Base-by-base conservation (phyloP, 2,329 filamentous ascomycete species). In the Diaporthe capsici region DNA sequence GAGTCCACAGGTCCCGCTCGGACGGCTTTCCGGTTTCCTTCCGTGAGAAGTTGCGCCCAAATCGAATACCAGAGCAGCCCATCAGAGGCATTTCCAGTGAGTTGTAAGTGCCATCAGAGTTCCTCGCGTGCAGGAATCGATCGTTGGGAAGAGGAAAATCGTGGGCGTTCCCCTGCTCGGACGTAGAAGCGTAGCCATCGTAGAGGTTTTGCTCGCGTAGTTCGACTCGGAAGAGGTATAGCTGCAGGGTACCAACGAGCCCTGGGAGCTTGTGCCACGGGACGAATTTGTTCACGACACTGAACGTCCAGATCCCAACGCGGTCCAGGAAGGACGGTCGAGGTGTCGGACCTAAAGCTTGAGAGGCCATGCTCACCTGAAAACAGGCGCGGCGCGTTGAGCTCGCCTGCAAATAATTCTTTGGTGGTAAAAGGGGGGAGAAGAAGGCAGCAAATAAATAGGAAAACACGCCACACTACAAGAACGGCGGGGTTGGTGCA, bases 41-140 rank as follows among this genome's bases (percentile, higher is more conserved):
- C 10, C 86, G 75, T 1, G 84, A 81, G 13, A 88, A 83, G 73
- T 87, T 88, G 20, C 85, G 82, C 0, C 86, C 86, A 63, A 88
- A 86, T 0, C 86, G 82, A 83, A 86, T 86, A 0, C 84, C 85
- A 0, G 81, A 77, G 65, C 85, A 87, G 2, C 86, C 86, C 86
- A 88, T 88, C 58, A 80, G 81, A 0, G 85, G 86, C 76, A 81
- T 78, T 6, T 83, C 80, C 20, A 86, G 80, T 7, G 83, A 83
- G 71, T 88, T 88, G 82, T 84, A 86, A 47, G 84, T 81, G 31
- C 86, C 86, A 77, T 87, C 86, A 8, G 85, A 86, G 76, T 87
- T 81, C 17, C 86, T 83, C 0, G 83, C 82, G 42, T 79, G 75
- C 2, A 83, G 76, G 58, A 81, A 86, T 6, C 83, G 80, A 17